A percentile compares a stretch with the other conserved stretches of the same genome.
phyloP scores from a whole-genome alignment of 2,329 filamentous ascomycete species.

The Aspergillus jensenii region DNA sequence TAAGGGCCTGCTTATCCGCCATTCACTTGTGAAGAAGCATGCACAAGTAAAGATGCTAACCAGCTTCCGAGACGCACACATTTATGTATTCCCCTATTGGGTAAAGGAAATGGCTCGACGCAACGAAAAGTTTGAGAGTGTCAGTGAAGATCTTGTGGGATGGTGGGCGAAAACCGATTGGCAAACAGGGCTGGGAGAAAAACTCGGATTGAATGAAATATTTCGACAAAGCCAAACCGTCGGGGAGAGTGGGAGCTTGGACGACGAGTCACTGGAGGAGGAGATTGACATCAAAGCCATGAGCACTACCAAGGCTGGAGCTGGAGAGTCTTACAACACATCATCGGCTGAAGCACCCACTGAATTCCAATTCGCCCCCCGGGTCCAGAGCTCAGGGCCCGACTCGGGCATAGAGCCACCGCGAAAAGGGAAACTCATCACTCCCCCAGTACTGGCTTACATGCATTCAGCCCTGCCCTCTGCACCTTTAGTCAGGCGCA shows the following conservation, averaged over 20 bases:
- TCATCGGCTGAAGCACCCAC: not conserved
- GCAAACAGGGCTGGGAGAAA: slow-evolving; percentile 78
- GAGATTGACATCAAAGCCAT: slow-evolving; percentile 55
- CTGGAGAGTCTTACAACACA: slow-evolving; percentile 14
- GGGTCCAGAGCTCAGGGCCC: slow-evolving; percentile 26
- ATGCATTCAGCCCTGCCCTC: slow-evolving; percentile 60
- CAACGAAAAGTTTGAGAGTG: slow-evolving; percentile 80
- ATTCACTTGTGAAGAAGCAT: slow-evolving; percentile 72
- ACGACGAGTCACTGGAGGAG: slow-evolving; percentile 49
- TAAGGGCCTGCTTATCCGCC: slow-evolving; percentile 66
- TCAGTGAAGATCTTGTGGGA: slow-evolving; percentile 87
- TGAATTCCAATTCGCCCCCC: slow-evolving; percentile 25
- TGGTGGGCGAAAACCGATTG: slow-evolving; percentile 96
- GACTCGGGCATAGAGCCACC: not conserved
- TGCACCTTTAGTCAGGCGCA: slow-evolving; percentile 73
- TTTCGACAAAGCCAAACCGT: slow-evolving; percentile 50
- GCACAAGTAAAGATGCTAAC: slow-evolving; percentile 77
- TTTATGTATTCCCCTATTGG: slow-evolving; percentile 94
- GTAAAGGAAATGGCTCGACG: slow-evolving; percentile 76
- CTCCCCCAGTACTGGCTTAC: slow-evolving; percentile 79
- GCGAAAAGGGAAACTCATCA: slow-evolving; percentile 37
- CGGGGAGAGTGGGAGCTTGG: slow-evolving; percentile 36
- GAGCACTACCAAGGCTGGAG: slow-evolving; percentile 52
- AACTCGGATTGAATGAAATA: slow-evolving; percentile 70
- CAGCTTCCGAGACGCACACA: slow-evolving; percentile 84